Evolutionary conservation across 352 stramenopile genomes (phyloP), one percentile per base, ranked within the genome.

Genomic region (Pythium chondricola): DNA sequence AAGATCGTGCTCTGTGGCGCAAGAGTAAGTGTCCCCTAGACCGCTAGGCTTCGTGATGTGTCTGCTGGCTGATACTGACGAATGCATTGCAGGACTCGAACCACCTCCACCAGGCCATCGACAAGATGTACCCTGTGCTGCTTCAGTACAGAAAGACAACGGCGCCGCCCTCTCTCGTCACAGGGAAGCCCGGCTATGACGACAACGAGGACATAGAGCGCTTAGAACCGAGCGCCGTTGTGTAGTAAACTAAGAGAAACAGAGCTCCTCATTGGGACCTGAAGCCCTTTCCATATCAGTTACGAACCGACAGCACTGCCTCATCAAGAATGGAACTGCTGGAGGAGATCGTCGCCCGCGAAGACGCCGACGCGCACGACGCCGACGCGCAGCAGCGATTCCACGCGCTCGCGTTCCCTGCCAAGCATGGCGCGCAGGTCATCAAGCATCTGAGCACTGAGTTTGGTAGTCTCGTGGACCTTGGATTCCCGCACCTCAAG

Each of bases 1-100:
- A 99, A 99, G 65, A 83, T 99, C 29, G 95, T 98, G 11, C 67
- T 97, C 22, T 96, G 82, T 7, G 88, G 88, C 8, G 85, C 65
- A 38, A 96, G 88, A 59, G 64, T 66, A 51, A 24, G 46, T 37
- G n/a, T 42, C n/a, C n/a, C n/a, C n/a, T n/a, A n/a, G n/a, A n/a
- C n/a, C n/a, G n/a, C n/a, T n/a, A n/a, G n/a, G n/a, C n/a, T n/a
- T n/a, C n/a, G n/a, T n/a, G n/a, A n/a, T n/a, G n/a, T n/a, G n/a
- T n/a, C n/a, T n/a, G n/a, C n/a, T n/a, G n/a, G n/a, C n/a, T n/a
- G n/a, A n/a, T n/a, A n/a, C n/a, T n/a, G n/a, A n/a, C n/a, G n/a
- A n/a, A n/a, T n/a, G n/a, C n/a, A n/a, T n/a, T 3, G 11, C 25
- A 72, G 63, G 59, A 69, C 31, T 56, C 69, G 18, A 45, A 53